Base-by-base conservation (phyloP, 2,329 filamentous ascomycete genomes). In the Xylariaceae sp. region DNA sequence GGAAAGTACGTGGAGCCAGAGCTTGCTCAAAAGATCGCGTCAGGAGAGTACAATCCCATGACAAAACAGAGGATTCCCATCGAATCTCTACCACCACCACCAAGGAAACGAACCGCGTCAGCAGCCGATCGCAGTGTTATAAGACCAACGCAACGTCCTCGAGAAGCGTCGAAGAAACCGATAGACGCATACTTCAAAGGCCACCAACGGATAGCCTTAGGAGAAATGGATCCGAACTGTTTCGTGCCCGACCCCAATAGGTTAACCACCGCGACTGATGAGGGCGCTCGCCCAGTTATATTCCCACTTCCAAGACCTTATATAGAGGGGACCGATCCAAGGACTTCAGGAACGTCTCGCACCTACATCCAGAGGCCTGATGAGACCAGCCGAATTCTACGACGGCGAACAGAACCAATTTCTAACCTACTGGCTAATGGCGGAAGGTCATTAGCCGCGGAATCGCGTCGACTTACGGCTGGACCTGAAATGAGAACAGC, bases 31-130 rank as follows among this genome's bases (percentile, higher is more conserved):
- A 84, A 82, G 6, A 85, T 99, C 51, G 90, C 94, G 19, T 73
- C 67, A 35, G 94, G 94, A 33, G 87, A 96, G 58, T 69, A 96
- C 41, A 86, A 97, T 66, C 94, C 94, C 2, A 94, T 92, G 58
- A 95, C 90, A 1, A 97, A 96, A 68, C 67, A 84, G 52, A 78
- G 76, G 17, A 80, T 83, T 17, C 45, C 70, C n/a, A 53, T 75
- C 38, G 59, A 68, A 7, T 58, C 63, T 11, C 70, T 72, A 14
- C 74, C 76, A 11, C 66, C 66, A 4, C n/a, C 22, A 27, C 69
- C 70, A 49, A 65, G 68, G 45, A 70, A 70, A 50, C 69, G 68
- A 33, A 67, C 65, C 42, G 64, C 65, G 36, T 62, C 65, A 6
- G 60, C 59, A 17, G 53, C 59, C 12, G 48, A 52, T 19, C 53